Conservation (phyloP, 2,329 filamentous ascomycete species). For the Fusarium piperis region DNA sequence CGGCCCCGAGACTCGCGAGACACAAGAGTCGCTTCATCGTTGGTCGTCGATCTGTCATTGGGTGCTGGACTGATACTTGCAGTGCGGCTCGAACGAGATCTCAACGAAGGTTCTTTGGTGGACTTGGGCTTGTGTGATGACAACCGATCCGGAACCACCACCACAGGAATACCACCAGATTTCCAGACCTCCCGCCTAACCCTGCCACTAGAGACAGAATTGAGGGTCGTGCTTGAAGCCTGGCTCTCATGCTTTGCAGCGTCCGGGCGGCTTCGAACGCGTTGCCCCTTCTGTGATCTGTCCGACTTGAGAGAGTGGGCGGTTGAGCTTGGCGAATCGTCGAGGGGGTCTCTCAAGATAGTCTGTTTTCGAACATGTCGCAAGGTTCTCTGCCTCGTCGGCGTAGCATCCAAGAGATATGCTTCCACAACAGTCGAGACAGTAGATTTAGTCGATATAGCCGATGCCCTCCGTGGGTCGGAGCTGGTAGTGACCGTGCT, state of each 20-base stretch:
- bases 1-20: constrained; percentile 54
- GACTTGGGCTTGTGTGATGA: constrained; percentile 65
- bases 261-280: constrained; percentile 41
- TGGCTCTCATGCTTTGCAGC: constrained; percentile 57
- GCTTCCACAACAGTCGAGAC: constrained; percentile 68
- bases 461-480: constrained; percentile 62
- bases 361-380: constrained; percentile 69
- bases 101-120: constrained; percentile 62
- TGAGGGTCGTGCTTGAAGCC: constrained; percentile 58
- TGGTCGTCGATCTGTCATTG: constrained; percentile 54
- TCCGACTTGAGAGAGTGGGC: constrained; percentile 18
- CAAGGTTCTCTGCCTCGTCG: constrained; percentile 62
- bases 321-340: constrained; percentile 14
- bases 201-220: constrained; percentile 62
- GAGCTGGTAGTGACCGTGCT: constrained; percentile 52
- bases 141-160: constrained; percentile 68
- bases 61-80: constrained; percentile 61
- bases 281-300: constrained; percentile 41
- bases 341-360: constrained; percentile 57
- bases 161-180: constrained; percentile 69
- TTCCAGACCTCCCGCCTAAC: constrained; percentile 69
- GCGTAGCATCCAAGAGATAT: constrained; percentile 61
- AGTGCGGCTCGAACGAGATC: constrained; percentile 69
- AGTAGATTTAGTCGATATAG: constrained; percentile 63
- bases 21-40: constrained; percentile 55